phyloP scores from a whole-genome alignment of 202 grass and related monocot species.

The Eragrostis tef region DNA sequence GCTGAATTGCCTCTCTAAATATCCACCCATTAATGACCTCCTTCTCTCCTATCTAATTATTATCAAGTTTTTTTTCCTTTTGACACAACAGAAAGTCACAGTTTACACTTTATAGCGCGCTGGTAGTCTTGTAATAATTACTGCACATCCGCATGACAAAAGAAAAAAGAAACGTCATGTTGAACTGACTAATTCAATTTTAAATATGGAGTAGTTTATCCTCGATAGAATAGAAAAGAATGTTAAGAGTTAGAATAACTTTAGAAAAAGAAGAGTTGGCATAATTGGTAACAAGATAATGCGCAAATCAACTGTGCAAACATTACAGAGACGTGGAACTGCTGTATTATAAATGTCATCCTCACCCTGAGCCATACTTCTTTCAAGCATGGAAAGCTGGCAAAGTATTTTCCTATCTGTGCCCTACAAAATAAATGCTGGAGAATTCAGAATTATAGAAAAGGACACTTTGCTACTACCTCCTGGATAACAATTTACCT shows the following conservation, averaged over 20 bases:
- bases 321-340: neutral
- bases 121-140: neutral
- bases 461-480: constrained; percentile 2
- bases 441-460: constrained; percentile 10
- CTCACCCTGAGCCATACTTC: constrained; percentile 94
- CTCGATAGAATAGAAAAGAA: neutral
- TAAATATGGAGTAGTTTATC: neutral
- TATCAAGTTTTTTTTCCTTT: neutral
- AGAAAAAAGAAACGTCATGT: neutral
- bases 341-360: constrained; percentile 26
- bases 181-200: neutral
- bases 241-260: neutral
- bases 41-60: neutral
- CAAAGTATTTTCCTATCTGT: constrained; percentile 84
- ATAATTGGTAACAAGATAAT: neutral
- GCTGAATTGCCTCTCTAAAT: neutral
- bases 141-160: neutral
- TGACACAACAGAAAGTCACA: neutral
- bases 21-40: neutral
- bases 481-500: constrained; percentile 64
- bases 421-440: constrained; percentile 64
- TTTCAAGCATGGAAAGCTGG: constrained; percentile 97
- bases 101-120: neutral
- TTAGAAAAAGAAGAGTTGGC: neutral
- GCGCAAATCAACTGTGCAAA: neutral